Conservation (phyloP, 2,329 filamentous ascomycete species). For the Penicillium rolfsii region DNA sequence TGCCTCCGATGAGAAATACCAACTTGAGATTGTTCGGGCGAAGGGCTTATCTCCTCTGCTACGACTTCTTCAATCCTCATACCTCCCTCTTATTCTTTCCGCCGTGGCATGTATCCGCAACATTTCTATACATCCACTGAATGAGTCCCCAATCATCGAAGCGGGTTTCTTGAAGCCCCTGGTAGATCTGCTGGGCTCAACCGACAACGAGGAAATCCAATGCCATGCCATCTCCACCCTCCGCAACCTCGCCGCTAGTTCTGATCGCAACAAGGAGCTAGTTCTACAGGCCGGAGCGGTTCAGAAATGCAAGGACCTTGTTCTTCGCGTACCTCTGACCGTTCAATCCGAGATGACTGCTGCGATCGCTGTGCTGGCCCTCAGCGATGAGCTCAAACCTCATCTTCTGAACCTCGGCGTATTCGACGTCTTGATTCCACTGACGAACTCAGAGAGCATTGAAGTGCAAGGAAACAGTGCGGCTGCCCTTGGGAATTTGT, state of each 20-base stretch:
- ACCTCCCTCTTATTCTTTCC: slow-evolving; percentile 91
- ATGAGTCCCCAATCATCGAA: slow-evolving; percentile 98
- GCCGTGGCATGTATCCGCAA: slow-evolving; percentile 98
- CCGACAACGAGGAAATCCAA: slow-evolving; percentile 98
- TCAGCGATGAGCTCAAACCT: slow-evolving; percentile 94
- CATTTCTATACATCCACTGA: slow-evolving; percentile 96
- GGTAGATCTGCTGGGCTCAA: slow-evolving; percentile 90
- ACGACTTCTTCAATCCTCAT: slow-evolving; percentile 89
- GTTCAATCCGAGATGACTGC: slow-evolving; percentile 99
- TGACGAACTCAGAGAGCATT: slow-evolving; percentile 93
- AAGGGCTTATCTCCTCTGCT: slow-evolving; percentile 83
- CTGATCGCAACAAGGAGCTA: slow-evolving; percentile 96
- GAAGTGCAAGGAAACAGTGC: slow-evolving; percentile 99
- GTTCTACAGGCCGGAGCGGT: slow-evolving; percentile 95
- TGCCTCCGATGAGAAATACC: slow-evolving; percentile 97
- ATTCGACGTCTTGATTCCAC: slow-evolving; percentile 92
- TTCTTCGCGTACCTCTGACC: slow-evolving; percentile 87
- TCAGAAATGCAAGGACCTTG: slow-evolving; percentile 97
- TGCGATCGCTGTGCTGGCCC: slow-evolving; percentile 92
- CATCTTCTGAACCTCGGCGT: slow-evolving; percentile 89
- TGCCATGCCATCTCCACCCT: slow-evolving; percentile 98
- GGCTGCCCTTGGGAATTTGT: slow-evolving; percentile 90
- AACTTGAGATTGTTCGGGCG: slow-evolving; percentile 92
- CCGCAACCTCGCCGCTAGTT: slow-evolving; percentile 92
- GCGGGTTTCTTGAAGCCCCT: slow-evolving; percentile 92